A percentile compares a stretch with the other conserved stretches of the same genome.
These are phyloP conservation scores for Cynara cardunculus DNA, from an alignment of 129 eudicot species.

Conservation along the genomic window DNA sequence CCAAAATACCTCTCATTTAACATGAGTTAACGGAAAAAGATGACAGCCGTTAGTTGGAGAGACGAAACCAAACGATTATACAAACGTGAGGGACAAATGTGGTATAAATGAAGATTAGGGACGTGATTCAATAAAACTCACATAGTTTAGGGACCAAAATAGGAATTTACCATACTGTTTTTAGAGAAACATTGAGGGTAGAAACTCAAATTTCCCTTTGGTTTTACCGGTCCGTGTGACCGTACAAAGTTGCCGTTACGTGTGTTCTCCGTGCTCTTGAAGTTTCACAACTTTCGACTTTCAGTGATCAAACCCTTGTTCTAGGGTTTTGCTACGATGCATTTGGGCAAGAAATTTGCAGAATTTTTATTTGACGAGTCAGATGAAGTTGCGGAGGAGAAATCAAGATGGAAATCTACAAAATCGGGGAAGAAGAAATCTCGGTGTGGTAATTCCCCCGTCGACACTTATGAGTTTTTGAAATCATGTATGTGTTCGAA, in stretches of 20 bases:
- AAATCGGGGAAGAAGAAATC: constrained; percentile 15
- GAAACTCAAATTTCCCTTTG: neutral
- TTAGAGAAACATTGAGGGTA: neutral
- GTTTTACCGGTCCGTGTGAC: constrained; percentile 4
- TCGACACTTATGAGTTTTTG: constrained; percentile 33
- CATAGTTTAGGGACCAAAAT: neutral
- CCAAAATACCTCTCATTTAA: neutral
- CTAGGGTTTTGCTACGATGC: neutral
- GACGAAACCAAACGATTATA: neutral
- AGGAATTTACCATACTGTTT: neutral
- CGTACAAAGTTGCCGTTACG: constrained; percentile 32
- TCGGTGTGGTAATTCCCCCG: neutral
- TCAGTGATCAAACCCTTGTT: constrained; percentile 20
- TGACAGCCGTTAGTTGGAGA: neutral
- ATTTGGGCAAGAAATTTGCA: constrained; percentile 1
- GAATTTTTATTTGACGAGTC: constrained; percentile 31
- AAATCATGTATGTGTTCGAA: constrained; percentile 37
- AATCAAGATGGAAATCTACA: constrained; percentile 14
- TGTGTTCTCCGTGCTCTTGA: neutral
- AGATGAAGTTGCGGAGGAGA: constrained; percentile 28
- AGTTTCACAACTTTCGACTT: neutral
- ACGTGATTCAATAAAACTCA: neutral
- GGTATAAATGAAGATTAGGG: neutral
- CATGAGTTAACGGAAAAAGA: neutral
- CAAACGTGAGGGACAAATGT: neutral